Evolutionary conservation across 2,329 filamentous ascomycete genomes (phyloP).

Genomic region (Cyphellophora attinorum): DNA sequence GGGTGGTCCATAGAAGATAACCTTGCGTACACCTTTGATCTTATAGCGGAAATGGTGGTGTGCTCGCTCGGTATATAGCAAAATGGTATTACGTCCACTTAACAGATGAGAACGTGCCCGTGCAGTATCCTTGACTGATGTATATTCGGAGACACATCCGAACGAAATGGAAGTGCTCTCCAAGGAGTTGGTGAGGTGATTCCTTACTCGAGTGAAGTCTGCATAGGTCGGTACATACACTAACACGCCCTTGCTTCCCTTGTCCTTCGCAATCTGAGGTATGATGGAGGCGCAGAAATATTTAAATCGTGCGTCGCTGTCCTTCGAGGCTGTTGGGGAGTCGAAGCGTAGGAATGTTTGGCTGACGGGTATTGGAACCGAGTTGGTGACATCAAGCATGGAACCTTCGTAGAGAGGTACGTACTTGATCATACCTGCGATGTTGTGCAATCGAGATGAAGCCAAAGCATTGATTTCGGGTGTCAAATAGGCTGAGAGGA

Average conservation of each 20-base stretch:
- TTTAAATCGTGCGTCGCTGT: constrained; percentile 82
- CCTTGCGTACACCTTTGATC: constrained; percentile 67
- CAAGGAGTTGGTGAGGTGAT: constrained; percentile 70
- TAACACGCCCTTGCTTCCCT: constrained; percentile 62
- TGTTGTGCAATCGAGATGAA: constrained; percentile 67
- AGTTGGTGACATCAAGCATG: constrained; percentile 57
- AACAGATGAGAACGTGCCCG: constrained; percentile 82
- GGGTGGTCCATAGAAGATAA: constrained; percentile 85
- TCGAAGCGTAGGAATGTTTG: constrained; percentile 90
- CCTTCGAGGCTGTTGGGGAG: constrained; percentile 56
- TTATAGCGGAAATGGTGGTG: constrained; percentile 91
- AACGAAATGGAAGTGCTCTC: constrained; percentile 55
- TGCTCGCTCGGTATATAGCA: constrained; percentile 90
- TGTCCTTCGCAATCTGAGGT: constrained; percentile 61
- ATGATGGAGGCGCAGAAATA: constrained; percentile 80
- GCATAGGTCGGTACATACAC: constrained; percentile 90
- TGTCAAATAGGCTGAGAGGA: constrained; percentile 73
- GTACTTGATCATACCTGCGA: constrained; percentile 67
- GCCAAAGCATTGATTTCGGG: constrained; percentile 78
- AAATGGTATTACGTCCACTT: constrained; percentile 67
- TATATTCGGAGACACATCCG: constrained; percentile 83
- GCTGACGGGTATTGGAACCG: constrained; percentile 51
- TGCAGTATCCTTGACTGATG: constrained; percentile 65
- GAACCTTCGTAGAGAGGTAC: constrained; percentile 60
- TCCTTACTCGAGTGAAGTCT: constrained; percentile 87